Evolutionary conservation across 495 filamentous ascomycete genomes (phyloP).

Genomic region (Penicillium robsamsonii): DNA sequence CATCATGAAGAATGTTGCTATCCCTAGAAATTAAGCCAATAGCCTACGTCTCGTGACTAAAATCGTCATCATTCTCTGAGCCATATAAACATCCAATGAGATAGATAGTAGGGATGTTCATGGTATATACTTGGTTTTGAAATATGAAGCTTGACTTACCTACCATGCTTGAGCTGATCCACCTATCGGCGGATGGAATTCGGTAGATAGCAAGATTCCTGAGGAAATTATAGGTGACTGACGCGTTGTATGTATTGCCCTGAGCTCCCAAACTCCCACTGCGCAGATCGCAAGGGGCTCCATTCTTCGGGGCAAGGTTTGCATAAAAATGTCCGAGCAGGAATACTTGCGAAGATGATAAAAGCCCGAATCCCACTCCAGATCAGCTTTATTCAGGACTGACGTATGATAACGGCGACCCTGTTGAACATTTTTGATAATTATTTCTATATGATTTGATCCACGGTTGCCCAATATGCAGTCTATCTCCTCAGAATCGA

Average conservation of each 20-base stretch:
- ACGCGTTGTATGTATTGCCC: not conserved
- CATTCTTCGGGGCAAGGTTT: constrained; percentile 9
- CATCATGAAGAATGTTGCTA: constrained; percentile 6
- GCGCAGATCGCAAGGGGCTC: constrained; percentile 6
- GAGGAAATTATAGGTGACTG: not conserved
- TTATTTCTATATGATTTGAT: not conserved
- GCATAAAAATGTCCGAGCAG: constrained; percentile 5
- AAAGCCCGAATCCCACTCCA: constrained; percentile 2
- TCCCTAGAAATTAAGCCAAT: constrained; percentile 6
- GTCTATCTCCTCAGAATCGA: constrained; percentile 8
- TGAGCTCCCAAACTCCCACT: not conserved
- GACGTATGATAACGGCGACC: not conserved
- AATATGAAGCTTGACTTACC: not conserved
- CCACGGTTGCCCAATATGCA: constrained; percentile 14
- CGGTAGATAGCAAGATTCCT: not conserved
- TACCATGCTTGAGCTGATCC: not conserved
- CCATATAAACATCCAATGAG: not conserved
- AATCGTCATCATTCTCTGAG: not conserved
- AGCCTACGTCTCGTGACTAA: not conserved
- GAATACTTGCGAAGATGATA: not conserved
- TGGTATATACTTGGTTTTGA: not conserved
- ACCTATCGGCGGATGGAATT: not conserved
- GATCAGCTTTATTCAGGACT: not conserved
- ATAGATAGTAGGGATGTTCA: not conserved
- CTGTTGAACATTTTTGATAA: not conserved